Conservation (phyloP, 441 rosid genomes). For the Erodium texanum region DNA sequence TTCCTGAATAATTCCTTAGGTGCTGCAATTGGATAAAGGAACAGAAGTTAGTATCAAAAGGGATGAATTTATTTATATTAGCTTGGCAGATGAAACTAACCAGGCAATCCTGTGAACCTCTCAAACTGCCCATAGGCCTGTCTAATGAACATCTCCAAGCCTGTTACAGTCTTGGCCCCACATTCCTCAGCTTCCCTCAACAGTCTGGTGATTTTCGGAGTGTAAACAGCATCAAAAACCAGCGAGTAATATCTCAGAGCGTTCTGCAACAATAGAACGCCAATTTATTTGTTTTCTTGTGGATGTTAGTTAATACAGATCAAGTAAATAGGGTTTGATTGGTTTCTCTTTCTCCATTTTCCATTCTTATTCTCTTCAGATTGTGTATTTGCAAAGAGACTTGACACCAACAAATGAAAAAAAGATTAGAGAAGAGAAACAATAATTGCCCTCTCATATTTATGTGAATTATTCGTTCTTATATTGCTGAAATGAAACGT, state of each 20-base stretch:
- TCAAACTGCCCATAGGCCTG: constrained; percentile 86
- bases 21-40: constrained; percentile 36
- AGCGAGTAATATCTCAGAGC: constrained; percentile 60
- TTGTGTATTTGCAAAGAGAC: background rate
- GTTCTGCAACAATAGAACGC: constrained; percentile 28
- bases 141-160: constrained; percentile 84
- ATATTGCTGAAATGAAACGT: no score
- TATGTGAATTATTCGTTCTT: no score
- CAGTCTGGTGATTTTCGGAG: constrained; percentile 73
- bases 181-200: constrained; percentile 72
- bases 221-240: constrained; percentile 84
- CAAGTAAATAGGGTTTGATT: background rate
- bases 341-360: background rate
- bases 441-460: background rate
- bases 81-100: constrained; percentile 20
- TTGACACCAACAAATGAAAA: background rate
- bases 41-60: background rate
- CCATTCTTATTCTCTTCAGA: background rate
- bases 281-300: background rate
- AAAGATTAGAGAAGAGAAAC: background rate
- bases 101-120: constrained; percentile 74
- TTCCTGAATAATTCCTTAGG: constrained; percentile 65
- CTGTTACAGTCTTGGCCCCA: constrained; percentile 60
- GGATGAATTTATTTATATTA: constrained; percentile 21
- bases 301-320: no score